These are phyloP conservation scores for Colletotrichum camelliae DNA, from an alignment of 2,329 filamentous ascomycete species.

Conservation along the genomic window DNA sequence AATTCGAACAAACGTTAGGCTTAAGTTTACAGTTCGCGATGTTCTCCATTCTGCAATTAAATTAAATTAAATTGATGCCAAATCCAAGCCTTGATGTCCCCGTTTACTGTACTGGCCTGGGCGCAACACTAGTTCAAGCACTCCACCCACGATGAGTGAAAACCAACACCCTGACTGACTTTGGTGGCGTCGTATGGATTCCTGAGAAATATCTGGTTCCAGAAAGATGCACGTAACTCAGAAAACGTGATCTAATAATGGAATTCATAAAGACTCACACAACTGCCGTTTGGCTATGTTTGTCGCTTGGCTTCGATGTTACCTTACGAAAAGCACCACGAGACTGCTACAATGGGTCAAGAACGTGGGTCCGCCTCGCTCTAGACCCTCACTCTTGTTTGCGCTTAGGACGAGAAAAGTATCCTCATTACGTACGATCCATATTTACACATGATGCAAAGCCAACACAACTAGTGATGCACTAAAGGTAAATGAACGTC, in stretches of 20 bases:
- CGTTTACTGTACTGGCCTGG: background rate
- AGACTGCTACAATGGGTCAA: background rate
- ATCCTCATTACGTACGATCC: background rate
- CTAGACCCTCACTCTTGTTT: background rate
- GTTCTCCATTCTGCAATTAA: background rate
- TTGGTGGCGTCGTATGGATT: background rate
- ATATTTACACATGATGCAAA: background rate
- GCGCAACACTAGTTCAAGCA: background rate
- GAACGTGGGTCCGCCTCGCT: background rate
- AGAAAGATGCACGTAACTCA: background rate
- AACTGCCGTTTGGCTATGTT: background rate
- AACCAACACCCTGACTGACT: background rate
- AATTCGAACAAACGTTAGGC: background rate
- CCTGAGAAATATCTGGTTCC: background rate
- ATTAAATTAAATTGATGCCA: background rate
- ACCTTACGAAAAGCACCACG: background rate
- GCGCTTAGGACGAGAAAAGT: background rate
- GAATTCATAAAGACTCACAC: background rate
- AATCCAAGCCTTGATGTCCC: background rate
- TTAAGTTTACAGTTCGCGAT: background rate
- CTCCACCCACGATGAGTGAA: background rate
- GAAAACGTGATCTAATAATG: background rate
- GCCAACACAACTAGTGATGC: background rate
- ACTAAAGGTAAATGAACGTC: background rate
- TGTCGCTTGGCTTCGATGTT: background rate